These are phyloP conservation scores for Cryptococcus wingfieldii DNA, from an alignment of 1,284 basidiomycete genomes.

Conservation along the genomic window DNA sequence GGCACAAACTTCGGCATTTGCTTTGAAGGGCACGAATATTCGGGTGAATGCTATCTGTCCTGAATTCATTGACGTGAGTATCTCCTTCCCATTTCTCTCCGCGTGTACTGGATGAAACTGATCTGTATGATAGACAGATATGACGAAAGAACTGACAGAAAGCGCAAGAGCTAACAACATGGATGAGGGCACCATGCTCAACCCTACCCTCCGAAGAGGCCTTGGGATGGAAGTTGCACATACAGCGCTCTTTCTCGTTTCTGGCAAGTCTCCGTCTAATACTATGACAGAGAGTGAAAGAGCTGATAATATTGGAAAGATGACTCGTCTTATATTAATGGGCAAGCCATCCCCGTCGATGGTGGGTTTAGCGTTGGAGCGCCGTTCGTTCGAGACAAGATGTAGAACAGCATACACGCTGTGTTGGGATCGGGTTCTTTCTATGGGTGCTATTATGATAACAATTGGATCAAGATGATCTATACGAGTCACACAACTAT, in stretches of 20 bases:
- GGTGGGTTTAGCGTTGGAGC: conserved; percentile 73
- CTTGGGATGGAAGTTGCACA: conserved; percentile 62
- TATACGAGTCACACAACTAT: too few species aligned
- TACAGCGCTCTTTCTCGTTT: conserved; percentile 80
- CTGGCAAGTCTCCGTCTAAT: conserved; percentile 55
- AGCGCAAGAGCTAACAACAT: conserved; percentile 69
- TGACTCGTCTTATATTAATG: conserved; percentile 88
- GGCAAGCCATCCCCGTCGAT: conserved; percentile 79
- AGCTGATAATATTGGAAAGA: conserved; percentile 51
- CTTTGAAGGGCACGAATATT: conserved; percentile 74
- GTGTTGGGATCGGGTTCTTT: too few species aligned
- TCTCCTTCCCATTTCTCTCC: too few species aligned
- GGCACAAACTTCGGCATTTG: conserved; percentile 73
- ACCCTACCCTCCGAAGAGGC: conserved; percentile 74
- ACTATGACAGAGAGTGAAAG: not conserved
- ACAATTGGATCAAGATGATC: too few species aligned
- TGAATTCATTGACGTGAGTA: conserved; percentile 60
- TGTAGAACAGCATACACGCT: not conserved
- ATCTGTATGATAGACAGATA: conserved; percentile 7
- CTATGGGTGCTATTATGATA: too few species aligned
- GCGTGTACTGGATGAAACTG: conserved; percentile 48
- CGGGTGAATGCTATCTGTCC: conserved; percentile 91
- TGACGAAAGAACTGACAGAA: conserved; percentile 68
- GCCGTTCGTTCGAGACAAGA: conserved; percentile 49
- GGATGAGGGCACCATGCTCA: conserved; percentile 73